A percentile compares a stretch with the other conserved stretches of the same genome.
Conservation (phyloP, 164 flowering plant species). For the Liquidambar formosana region DNA sequence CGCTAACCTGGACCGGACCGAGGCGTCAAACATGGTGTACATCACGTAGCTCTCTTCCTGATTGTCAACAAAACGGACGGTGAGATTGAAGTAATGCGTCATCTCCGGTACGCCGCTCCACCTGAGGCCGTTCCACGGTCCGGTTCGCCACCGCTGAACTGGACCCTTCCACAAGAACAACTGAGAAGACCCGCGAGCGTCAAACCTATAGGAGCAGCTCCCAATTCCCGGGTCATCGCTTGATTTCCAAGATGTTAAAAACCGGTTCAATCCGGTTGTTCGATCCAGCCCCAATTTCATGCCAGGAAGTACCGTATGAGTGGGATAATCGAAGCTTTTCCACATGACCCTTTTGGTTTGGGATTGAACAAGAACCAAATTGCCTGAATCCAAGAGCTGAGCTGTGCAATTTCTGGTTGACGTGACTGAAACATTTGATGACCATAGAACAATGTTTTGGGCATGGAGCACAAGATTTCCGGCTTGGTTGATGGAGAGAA, state of each 20-base stretch:
- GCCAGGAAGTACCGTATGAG: slow-evolving; percentile 34
- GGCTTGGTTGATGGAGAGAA: slow-evolving; percentile 21
- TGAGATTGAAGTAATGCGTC: background rate
- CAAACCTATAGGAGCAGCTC: slow-evolving; percentile 6
- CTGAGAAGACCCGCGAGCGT: slow-evolving; percentile 22
- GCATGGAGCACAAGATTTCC: slow-evolving; percentile 30
- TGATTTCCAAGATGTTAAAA: slow-evolving; percentile 19
- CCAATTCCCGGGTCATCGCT: slow-evolving; percentile 31
- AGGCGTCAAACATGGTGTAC: background rate
- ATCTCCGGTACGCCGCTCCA: slow-evolving; percentile 22
- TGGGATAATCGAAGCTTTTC: slow-evolving; percentile 62
- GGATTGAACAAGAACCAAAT: slow-evolving; percentile 34
- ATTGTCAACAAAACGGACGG: slow-evolving; percentile 3
- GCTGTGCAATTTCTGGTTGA: slow-evolving; percentile 9
- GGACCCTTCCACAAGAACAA: slow-evolving; percentile 12
- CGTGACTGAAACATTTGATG: slow-evolving; percentile 15
- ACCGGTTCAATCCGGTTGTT: slow-evolving; percentile 32
- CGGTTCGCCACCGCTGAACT: slow-evolving; percentile 13
- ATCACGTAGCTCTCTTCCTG: slow-evolving; percentile 4
- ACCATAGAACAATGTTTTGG: too few relatives aligned
- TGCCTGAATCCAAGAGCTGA: slow-evolving; percentile 49
- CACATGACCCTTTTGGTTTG: too few relatives aligned
- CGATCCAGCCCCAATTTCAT: slow-evolving; percentile 50
- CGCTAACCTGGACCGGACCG: slow-evolving; percentile 7
- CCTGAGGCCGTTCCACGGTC: slow-evolving; percentile 27